Evolutionary conservation across 2,329 filamentous ascomycete species (phyloP).

Genomic region (Coniochaeta prunicola): DNA sequence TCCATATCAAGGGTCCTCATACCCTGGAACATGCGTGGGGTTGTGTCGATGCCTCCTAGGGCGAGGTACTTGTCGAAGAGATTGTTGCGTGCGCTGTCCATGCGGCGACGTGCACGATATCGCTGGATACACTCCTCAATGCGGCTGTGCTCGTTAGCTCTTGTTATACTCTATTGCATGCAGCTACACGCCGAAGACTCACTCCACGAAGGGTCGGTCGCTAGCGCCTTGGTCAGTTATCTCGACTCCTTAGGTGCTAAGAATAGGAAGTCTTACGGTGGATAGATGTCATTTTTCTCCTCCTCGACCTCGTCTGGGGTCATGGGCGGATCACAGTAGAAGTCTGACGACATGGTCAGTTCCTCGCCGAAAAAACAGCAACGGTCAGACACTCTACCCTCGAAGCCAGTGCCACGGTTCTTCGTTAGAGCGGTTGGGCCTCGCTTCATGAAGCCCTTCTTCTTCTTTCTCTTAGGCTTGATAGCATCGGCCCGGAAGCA

Average conservation of each 20-base stretch:
- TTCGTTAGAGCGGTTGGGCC: slow-evolving; percentile 34
- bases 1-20: slow-evolving; percentile 44
- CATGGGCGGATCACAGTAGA: slow-evolving; percentile 71
- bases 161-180: not conserved
- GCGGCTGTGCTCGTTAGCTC: slow-evolving; percentile 42
- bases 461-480: slow-evolving; percentile 29
- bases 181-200: slow-evolving; percentile 35
- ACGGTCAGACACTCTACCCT: slow-evolving; percentile 37
- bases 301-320: slow-evolving; percentile 61
- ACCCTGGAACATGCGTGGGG: slow-evolving; percentile 50
- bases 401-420: slow-evolving; percentile 57
- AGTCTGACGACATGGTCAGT: slow-evolving; percentile 38
- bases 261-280: slow-evolving; percentile 37
- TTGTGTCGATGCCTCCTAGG: slow-evolving; percentile 70
- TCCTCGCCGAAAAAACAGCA: slow-evolving; percentile 5
- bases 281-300: slow-evolving; percentile 60
- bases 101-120: slow-evolving; percentile 69
- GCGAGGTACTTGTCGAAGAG: slow-evolving; percentile 76
- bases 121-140: slow-evolving; percentile 81
- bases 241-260: not conserved
- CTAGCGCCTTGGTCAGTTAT: slow-evolving; percentile 28
- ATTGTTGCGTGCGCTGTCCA: slow-evolving; percentile 52
- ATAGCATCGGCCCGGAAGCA: not conserved
- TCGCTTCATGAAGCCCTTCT: slow-evolving; percentile 24
- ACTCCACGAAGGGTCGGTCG: slow-evolving; percentile 50